Conservation (phyloP, 345 rosid genomes). For the Citrus glauca region DNA sequence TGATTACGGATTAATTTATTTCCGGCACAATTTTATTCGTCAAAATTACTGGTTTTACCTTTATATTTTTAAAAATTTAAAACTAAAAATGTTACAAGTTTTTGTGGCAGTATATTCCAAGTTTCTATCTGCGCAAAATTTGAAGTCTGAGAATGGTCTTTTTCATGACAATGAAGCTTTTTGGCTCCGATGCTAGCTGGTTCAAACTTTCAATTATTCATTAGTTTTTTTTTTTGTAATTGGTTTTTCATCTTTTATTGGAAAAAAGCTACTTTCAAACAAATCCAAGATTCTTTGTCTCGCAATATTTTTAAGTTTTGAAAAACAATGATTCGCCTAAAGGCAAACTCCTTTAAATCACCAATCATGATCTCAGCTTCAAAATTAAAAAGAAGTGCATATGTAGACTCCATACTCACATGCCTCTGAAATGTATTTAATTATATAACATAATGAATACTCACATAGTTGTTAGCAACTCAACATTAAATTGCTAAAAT, state of each 20-base stretch:
- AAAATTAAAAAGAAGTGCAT: too few species aligned
- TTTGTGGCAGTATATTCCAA: too few species aligned
- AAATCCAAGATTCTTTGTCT: slow-evolving; percentile 12
- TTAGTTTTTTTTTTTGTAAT: background rate
- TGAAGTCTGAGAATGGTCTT: background rate
- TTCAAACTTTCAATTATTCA: background rate
- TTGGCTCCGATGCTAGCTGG: background rate
- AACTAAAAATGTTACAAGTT: too few species aligned
- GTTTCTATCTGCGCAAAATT: too few species aligned
- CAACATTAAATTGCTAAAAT: background rate
- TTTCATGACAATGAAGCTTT: background rate
- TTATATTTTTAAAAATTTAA: too few species aligned
- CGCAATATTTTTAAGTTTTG: background rate
- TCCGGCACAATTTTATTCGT: too few species aligned
- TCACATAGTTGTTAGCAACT: background rate
- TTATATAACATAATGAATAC: background rate
- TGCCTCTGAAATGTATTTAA: background rate
- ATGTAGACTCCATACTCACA: too few species aligned
- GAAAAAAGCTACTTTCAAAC: slow-evolving; percentile 10
- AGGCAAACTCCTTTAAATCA: background rate
- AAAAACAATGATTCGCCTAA: background rate
- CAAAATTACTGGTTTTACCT: too few species aligned
- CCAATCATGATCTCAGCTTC: slow-evolving; percentile 1
- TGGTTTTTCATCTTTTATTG: background rate
- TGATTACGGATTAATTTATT: too few species aligned